Conservation (phyloP, 2,329 filamentous ascomycete species). For the Blumeriella jaapii region DNA sequence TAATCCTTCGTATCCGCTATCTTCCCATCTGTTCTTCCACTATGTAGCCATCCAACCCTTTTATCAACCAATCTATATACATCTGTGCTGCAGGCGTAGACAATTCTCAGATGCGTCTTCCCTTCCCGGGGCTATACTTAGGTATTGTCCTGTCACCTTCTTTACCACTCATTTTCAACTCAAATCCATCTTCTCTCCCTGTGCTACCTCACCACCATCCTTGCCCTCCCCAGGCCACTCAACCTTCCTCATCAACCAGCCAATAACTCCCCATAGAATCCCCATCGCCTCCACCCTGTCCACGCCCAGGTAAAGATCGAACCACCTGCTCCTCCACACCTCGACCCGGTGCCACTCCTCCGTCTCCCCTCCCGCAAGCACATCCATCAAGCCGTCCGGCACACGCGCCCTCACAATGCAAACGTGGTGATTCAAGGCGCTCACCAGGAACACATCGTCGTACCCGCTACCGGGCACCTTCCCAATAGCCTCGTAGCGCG, state of each 20-base stretch:
- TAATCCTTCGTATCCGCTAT: no score
- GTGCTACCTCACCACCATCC: not conserved
- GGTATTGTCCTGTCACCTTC: no score
- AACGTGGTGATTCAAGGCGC: constrained; percentile 50
- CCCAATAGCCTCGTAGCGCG: constrained; percentile 46
- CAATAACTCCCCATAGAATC: constrained; percentile 47
- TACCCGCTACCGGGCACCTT: constrained; percentile 35
- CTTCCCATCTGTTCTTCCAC: no score
- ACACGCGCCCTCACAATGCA: constrained; percentile 48
- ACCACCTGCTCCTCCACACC: constrained; percentile 49
- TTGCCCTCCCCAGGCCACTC: constrained; percentile 3
- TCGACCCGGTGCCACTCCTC: constrained; percentile 32
- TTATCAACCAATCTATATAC: not conserved
- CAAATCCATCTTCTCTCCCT: constrained; percentile 15
- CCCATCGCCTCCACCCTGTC: constrained; percentile 46
- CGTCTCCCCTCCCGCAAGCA: constrained; percentile 39
- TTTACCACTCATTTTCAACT: constrained; percentile 3
- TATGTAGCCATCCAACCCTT: not conserved
- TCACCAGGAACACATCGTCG: constrained; percentile 52
- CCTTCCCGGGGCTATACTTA: not conserved
- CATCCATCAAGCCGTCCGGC: constrained; percentile 39
- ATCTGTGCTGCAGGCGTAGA: not conserved
- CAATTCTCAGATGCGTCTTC: not conserved
- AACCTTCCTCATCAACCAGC: constrained; percentile 42
- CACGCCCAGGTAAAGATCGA: constrained; percentile 43